phyloP scores from a whole-genome alignment of 2,329 filamentous ascomycete genomes.

The Penicillium paneum region DNA sequence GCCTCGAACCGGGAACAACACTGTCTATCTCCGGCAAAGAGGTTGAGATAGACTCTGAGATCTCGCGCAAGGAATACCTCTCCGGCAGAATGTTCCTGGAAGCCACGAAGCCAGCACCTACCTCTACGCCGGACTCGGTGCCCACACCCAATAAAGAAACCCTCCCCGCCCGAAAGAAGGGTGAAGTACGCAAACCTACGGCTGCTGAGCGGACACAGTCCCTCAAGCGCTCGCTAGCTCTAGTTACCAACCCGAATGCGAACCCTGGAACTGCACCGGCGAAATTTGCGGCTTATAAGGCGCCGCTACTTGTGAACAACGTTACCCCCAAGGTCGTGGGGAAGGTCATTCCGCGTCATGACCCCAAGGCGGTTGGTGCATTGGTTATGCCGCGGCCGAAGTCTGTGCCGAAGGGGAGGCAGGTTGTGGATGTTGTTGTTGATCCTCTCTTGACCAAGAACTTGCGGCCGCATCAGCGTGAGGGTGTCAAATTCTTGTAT shows the following conservation, averaged over 20 bases:
- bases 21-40: constrained; percentile 66
- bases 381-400: constrained; percentile 65
- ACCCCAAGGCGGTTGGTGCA: constrained; percentile 57
- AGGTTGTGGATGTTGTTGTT: constrained; percentile 68
- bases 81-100: constrained; percentile 30
- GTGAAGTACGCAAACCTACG: constrained; percentile 7
- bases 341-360: constrained; percentile 61
- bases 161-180: constrained; percentile 16
- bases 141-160: constrained; percentile 18
- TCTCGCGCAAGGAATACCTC: constrained; percentile 59
- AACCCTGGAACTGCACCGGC: constrained; percentile 42
- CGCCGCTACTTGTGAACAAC: constrained; percentile 56
- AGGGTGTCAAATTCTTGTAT: constrained; percentile 69
- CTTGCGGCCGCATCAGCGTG: constrained; percentile 65
- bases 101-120: constrained; percentile 21
- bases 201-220: constrained; percentile 9
- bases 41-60: constrained; percentile 62
- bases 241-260: constrained; percentile 38
- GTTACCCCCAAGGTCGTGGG: constrained; percentile 45
- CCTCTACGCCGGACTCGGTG: constrained; percentile 9
- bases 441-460: constrained; percentile 63
- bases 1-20: constrained; percentile 58
- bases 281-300: constrained; percentile 56
- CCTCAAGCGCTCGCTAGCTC: constrained; percentile 12
- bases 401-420: constrained; percentile 57